phyloP scores from a whole-genome alignment of 2,329 filamentous ascomycete genomes.

The Botrytis elliptica region DNA sequence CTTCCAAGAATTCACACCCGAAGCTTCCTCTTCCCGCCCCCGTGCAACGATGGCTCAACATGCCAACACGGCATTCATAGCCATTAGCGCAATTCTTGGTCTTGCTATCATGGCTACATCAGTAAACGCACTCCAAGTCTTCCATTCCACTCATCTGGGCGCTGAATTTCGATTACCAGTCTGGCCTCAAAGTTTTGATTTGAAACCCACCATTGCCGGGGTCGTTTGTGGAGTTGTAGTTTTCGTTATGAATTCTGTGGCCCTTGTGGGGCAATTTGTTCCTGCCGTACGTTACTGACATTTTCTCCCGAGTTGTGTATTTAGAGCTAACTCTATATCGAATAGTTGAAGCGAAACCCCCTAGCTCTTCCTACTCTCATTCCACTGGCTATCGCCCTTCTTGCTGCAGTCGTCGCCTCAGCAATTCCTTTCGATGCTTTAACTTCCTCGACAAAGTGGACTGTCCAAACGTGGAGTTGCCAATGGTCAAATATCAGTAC shows the following conservation, averaged over 20 bases:
- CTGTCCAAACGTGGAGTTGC: slow-evolving; percentile 62
- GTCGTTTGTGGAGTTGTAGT: slow-evolving; percentile 53
- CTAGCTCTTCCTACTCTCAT: slow-evolving; percentile 38
- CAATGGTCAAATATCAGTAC: slow-evolving; percentile 57
- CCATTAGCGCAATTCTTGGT: slow-evolving; percentile 51
- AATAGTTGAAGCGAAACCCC: slow-evolving; percentile 28
- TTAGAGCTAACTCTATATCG: background rate
- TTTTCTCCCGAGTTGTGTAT: background rate
- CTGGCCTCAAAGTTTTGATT: slow-evolving; percentile 58
- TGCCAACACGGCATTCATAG: slow-evolving; percentile 48
- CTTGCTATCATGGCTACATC: slow-evolving; percentile 55
- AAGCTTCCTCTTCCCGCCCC: slow-evolving; percentile 29
- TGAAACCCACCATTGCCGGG: slow-evolving; percentile 56
- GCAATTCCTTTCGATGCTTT: slow-evolving; percentile 59
- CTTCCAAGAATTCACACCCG: slow-evolving; percentile 15
- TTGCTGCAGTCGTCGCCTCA: slow-evolving; percentile 52
- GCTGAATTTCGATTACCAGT: slow-evolving; percentile 53
- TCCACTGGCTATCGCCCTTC: slow-evolving; percentile 46
- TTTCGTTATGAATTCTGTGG: slow-evolving; percentile 48
- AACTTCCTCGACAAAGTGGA: slow-evolving; percentile 51
- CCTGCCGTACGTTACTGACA: slow-evolving; percentile 47
- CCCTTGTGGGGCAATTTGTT: slow-evolving; percentile 50
- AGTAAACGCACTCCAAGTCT: slow-evolving; percentile 54
- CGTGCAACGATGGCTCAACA: slow-evolving; percentile 39
- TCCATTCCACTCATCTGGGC: slow-evolving; percentile 51